Base-by-base conservation (phyloP, 1,284 basidiomycete genomes). In the Meripilus lineatus region DNA sequence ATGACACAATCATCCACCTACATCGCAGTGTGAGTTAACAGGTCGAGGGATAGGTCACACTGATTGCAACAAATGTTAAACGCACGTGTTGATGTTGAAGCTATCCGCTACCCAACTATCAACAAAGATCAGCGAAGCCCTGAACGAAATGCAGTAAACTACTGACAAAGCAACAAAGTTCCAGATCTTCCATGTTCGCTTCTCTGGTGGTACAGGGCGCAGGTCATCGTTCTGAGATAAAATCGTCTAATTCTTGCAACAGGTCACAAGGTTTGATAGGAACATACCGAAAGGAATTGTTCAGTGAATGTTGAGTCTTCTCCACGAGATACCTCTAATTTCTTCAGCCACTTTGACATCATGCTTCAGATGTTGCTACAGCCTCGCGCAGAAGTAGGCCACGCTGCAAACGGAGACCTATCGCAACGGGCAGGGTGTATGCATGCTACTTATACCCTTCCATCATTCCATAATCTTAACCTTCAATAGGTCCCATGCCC, bases 31-130 rank as follows among this genome's bases (percentile, higher is more conserved):
- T n/a, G n/a, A n/a, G n/a, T n/a, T 41, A 22, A 41, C 46, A 28
- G 51, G 45, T 18, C 33, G 15, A 40, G 22, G 39, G 33, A 11
- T 32, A n/a, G 43, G 36, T 40, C 46, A 32, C 32, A 34, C 28
- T 32, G 14, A 14, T 21, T 6, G 14, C 36, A 30, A 10, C n/a
- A 10, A n/a, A 15, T 26, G 36, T 11, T 51, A 53, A 32, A 74
- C 84, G 54, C 67, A 88, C 70, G 81, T 85, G 65, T 84, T 87
- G 57, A 90, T 73, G 59, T 89, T 89, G 71, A 89, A 89, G 52
- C 76, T 79, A 64, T 89, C 86, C 35, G 84, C 82, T 42, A 88
- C 72, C 86, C 85, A 90, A 63, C 85, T 88, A 33, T 51, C 39
- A 48, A 33, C 26, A 49, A 33, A 17, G 6, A 24, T 22, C 5